phyloP scores from a whole-genome alignment of 192 early-diverging fungal species.

The Gamsiella multidivaricata region DNA sequence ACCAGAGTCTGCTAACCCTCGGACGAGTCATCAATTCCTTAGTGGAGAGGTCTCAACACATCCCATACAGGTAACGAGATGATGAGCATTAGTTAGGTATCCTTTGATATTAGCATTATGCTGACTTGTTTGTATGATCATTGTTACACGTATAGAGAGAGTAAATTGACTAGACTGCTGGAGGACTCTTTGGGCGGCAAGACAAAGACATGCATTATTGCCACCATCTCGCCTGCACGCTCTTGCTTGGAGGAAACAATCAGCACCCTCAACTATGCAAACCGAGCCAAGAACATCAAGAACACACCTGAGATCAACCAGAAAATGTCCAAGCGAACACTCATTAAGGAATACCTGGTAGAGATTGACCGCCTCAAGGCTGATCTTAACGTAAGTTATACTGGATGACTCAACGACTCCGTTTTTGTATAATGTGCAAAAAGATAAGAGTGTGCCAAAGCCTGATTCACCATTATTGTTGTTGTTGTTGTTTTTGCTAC shows the following conservation, averaged over 20 bases:
- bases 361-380: slow-evolving; percentile 84
- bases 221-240: slow-evolving; percentile 86
- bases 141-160: slow-evolving; percentile 58
- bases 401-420: too few species aligned
- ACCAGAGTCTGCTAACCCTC: slow-evolving; percentile 79
- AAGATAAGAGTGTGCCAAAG: too few species aligned
- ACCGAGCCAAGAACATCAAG: slow-evolving; percentile 79
- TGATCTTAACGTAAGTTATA: slow-evolving; percentile 71
- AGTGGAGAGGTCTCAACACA: slow-evolving; percentile 67
- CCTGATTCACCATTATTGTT: too few species aligned
- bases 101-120: not conserved
- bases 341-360: slow-evolving; percentile 82
- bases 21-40: slow-evolving; percentile 79
- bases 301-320: slow-evolving; percentile 83
- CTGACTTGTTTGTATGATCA: not conserved
- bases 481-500: not conserved
- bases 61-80: slow-evolving; percentile 69
- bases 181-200: slow-evolving; percentile 92
- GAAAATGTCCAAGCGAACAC: slow-evolving; percentile 83
- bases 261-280: slow-evolving; percentile 83
- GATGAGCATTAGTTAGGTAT: not conserved
- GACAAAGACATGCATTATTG: slow-evolving; percentile 96
- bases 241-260: slow-evolving; percentile 74
- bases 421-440: too few species aligned
- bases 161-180: slow-evolving; percentile 90